Base-by-base conservation (phyloP, 495 filamentous ascomycete species). In the Staphylotrichum tortipilum region DNA sequence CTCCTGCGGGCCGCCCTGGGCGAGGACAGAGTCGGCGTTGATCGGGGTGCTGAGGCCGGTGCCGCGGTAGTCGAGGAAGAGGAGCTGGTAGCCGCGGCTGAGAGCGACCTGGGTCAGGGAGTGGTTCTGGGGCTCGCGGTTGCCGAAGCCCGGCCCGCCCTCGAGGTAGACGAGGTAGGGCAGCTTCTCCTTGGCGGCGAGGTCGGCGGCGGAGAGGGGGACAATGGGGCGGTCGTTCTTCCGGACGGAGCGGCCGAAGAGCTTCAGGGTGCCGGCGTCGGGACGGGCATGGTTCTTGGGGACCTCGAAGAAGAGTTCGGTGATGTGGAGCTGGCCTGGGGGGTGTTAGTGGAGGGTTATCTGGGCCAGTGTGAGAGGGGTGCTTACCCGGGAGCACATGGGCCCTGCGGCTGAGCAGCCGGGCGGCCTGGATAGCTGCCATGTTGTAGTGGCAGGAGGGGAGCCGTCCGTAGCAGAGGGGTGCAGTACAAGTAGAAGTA, bases 61-160 rank as follows among this genome's bases (percentile, higher is more conserved):
- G 10, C 91, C 91, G 14, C 91, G 79, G 57, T 94, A 88, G 63
- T 97, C 91, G 3, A 97, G 73, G 48, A 83, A 85, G 9, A 97
- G 75, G 22, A 95, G 66, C 69, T 92, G 74, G 59, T 94, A 95
- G 19, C 91, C 91, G 49, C 83, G 84, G 49, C 81, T 83, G 7
- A 95, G 78, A 17, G 87, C 73, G n/a, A 70, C 65, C 14, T 78
- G 72, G 10, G 86, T 81, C 57, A 86, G 78, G 18, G 78, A 67
- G 56, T 77, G 77, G 44, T 81, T 75, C 62, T 94, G 86, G 6
- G 90, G 90, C 34, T 82, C 66, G 12, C 74, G 67, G 55, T 84
- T 89, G 49, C 80, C 83, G 57, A 83, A 79, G 0, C 89, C 89
- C 2, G 89, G 89, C 0, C 89, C 89, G 36, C 86, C 86, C 64